Conservation (phyloP, 768 basidiomycete species). For the Inosperma sp. region DNA sequence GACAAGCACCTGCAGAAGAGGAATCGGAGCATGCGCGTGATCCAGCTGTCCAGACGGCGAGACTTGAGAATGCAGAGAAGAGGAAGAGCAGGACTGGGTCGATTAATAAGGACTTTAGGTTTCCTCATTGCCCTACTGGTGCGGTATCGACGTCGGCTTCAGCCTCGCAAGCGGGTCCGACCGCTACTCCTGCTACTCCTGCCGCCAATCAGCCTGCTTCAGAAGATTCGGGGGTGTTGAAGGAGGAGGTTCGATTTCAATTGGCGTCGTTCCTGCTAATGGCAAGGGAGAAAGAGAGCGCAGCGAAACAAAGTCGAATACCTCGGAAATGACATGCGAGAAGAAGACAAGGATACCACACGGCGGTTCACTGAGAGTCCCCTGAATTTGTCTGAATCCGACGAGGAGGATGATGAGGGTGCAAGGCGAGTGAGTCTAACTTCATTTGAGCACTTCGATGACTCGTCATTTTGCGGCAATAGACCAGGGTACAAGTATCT, state of each 20-base stretch:
- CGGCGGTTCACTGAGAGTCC: too few relatives aligned
- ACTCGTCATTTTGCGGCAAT: too few relatives aligned
- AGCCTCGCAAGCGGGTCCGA: slow-evolving; percentile 24
- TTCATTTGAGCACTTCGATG: too few relatives aligned
- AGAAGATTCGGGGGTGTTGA: too few relatives aligned
- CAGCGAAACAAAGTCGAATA: slow-evolving; percentile 51
- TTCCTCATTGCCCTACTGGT: slow-evolving; percentile 43
- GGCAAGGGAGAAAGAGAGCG: slow-evolving; percentile 10
- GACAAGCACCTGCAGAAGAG: too few relatives aligned
- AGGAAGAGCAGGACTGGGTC: slow-evolving; percentile 59
- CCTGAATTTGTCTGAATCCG: too few relatives aligned
- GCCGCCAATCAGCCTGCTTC: not conserved
- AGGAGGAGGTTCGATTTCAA: not conserved
- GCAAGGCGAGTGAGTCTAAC: too few relatives aligned
- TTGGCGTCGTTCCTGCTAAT: not conserved
- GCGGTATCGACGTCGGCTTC: slow-evolving; percentile 26
- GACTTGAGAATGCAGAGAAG: slow-evolving; percentile 32
- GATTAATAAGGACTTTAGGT: slow-evolving; percentile 75
- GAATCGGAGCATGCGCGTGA: slow-evolving; percentile 35
- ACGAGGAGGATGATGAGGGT: too few relatives aligned
- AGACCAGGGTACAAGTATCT: too few relatives aligned
- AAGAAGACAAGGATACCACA: too few relatives aligned
- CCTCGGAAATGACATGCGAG: too few relatives aligned
- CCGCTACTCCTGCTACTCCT: too few relatives aligned
- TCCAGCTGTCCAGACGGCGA: slow-evolving; percentile 30